Conservation (phyloP, 495 filamentous ascomycete genomes). For the Annulohypoxylon nitens region DNA sequence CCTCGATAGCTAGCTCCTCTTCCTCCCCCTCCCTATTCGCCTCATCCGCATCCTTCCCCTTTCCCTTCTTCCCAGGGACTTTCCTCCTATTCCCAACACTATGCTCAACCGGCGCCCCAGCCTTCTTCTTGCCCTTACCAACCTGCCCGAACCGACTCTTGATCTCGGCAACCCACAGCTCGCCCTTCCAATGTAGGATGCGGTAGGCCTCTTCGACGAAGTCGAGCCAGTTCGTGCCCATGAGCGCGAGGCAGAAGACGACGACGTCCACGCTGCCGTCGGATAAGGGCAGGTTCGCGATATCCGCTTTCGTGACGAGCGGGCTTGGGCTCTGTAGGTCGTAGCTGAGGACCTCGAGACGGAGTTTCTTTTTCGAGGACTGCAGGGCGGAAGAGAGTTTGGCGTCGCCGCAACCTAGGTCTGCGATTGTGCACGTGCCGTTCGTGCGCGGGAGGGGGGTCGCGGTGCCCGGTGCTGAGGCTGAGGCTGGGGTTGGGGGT, state of each 20-base stretch:
- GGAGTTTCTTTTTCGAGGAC: constrained; percentile 64
- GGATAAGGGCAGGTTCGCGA: constrained; percentile 80
- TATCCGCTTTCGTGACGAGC: constrained; percentile 88
- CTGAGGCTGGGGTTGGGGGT: constrained; percentile 40
- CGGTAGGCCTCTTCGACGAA: constrained; percentile 97
- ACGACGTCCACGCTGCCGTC: constrained; percentile 83
- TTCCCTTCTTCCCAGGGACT: constrained; percentile 66
- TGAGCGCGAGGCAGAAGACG: constrained; percentile 94
- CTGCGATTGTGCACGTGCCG: constrained; percentile 80
- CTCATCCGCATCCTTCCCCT: constrained; percentile 58
- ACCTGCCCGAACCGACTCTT: constrained; percentile 87
- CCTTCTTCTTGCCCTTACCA: constrained; percentile 52
- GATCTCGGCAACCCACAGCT: constrained; percentile 97
- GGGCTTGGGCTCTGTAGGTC: constrained; percentile 71
- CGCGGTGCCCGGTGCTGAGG: constrained; percentile 46
- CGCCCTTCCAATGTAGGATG: constrained; percentile 88
- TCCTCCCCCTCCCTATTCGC: constrained; percentile 59
- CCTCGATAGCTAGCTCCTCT: constrained; percentile 63
- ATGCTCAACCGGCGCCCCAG: constrained; percentile 70
- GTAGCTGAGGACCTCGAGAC: constrained; percentile 57
- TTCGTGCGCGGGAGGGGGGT: constrained; percentile 60
- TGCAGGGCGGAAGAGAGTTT: constrained; percentile 76
- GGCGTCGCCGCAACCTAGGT: constrained; percentile 73
- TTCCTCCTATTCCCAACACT: constrained; percentile 71
- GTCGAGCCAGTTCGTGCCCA: constrained; percentile 98